These are phyloP conservation scores for Colletotrichum graminicola DNA, from an alignment of 2,329 filamentous ascomycete genomes.

Conservation along the genomic window DNA sequence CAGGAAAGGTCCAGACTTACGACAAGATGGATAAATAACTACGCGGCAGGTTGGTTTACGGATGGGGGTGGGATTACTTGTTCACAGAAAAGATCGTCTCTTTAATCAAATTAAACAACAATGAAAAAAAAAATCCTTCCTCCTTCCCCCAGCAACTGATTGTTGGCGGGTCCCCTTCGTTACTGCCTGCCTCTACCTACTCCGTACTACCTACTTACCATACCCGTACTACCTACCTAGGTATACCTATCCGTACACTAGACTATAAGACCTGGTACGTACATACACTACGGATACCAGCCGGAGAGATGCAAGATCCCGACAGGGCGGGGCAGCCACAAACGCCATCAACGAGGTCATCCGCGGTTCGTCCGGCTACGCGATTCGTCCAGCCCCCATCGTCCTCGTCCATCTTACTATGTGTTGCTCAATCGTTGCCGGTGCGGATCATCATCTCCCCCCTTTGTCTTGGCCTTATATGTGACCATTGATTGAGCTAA, in stretches of 20 bases:
- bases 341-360: slow-evolving; percentile 8
- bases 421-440: slow-evolving; percentile 13
- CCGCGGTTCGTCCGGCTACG: not conserved
- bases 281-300: too few relatives aligned
- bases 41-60: not conserved
- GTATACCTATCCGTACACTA: too few relatives aligned
- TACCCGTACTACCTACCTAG: too few relatives aligned
- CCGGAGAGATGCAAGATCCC: not conserved
- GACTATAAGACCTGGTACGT: too few relatives aligned
- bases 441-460: slow-evolving; percentile 15
- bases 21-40: too few relatives aligned
- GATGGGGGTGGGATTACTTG: not conserved
- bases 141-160: slow-evolving; percentile 14
- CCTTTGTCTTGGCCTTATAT: slow-evolving; percentile 14
- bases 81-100: not conserved
- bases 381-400: not conserved
- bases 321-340: slow-evolving; percentile 11
- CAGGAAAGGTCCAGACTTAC: not conserved
- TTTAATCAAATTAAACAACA: not conserved
- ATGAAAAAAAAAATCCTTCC: not conserved
- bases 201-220: too few relatives aligned
- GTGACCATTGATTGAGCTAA: slow-evolving; percentile 18
- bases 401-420: not conserved
- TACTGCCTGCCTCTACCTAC: not conserved
- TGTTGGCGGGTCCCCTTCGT: not conserved